Conservation (phyloP, 768 basidiomycete genomes). For the Russula ochroleuca region DNA sequence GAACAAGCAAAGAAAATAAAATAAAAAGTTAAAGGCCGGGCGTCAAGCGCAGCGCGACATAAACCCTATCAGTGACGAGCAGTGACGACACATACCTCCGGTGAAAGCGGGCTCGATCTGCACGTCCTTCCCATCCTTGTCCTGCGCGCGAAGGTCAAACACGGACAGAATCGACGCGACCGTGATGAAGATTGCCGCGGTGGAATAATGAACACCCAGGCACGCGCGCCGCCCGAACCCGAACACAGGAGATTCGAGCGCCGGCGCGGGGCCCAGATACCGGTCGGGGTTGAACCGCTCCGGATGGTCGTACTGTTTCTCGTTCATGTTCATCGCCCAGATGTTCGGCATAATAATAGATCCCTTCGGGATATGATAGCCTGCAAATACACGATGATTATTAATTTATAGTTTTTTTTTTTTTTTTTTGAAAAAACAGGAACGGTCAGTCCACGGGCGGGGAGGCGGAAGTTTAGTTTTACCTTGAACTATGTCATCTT, state of each 20-base stretch:
- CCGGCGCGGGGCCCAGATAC: slow-evolving; percentile 16
- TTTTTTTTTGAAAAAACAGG: no score
- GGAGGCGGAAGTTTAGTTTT: not conserved
- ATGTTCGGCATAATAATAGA: slow-evolving; percentile 36
- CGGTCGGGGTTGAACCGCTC: slow-evolving; percentile 20
- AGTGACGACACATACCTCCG: slow-evolving; percentile 20
- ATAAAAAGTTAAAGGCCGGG: not conserved
- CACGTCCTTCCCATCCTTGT: slow-evolving; percentile 21
- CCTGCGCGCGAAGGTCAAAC: slow-evolving; percentile 22
- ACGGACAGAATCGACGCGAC: slow-evolving; percentile 22
- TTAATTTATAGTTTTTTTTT: not conserved
- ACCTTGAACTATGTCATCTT: slow-evolving; percentile 34
- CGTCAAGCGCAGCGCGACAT: not conserved
- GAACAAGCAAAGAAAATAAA: not conserved
- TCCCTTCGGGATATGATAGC: slow-evolving; percentile 37
- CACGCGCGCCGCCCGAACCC: slow-evolving; percentile 26
- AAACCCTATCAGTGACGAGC: not conserved
- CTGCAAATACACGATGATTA: slow-evolving; percentile 12
- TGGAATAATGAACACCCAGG: slow-evolving; percentile 22
- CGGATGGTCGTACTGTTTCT: slow-evolving; percentile 22
- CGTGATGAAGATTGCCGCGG: slow-evolving; percentile 25
- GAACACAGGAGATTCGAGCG: slow-evolving; percentile 25
- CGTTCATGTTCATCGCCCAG: slow-evolving; percentile 30
- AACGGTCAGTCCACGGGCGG: not conserved
- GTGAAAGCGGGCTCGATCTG: slow-evolving; percentile 22